Evolutionary conservation across 176 grass and related monocot genomes (phyloP).

Genomic region (Zea luxurians): DNA sequence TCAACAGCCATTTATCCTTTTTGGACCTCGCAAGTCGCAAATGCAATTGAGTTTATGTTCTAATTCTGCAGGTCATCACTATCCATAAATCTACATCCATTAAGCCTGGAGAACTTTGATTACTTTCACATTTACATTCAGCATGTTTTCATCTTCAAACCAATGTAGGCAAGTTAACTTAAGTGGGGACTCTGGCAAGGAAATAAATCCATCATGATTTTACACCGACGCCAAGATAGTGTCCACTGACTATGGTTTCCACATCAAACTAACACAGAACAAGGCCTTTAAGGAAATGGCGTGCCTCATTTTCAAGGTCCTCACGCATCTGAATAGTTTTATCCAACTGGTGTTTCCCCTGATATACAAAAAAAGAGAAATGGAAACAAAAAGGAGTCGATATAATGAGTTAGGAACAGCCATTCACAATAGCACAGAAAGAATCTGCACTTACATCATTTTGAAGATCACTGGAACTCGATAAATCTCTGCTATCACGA

Average conservation of each 20-base stretch:
- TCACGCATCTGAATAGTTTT: conserved; percentile 59
- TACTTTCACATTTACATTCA: not conserved
- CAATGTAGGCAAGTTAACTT: not conserved
- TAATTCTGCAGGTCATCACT: not conserved
- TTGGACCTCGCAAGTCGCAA: not conserved
- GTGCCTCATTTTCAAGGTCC: conserved; percentile 73
- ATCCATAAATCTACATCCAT: not conserved
- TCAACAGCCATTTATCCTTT: not conserved
- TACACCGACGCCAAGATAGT: not conserved
- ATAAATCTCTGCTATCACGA: conserved; percentile 53
- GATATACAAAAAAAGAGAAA: conserved; percentile 10
- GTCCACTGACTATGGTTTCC: not conserved
- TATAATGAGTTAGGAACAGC: not conserved
- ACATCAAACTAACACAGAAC: conserved; percentile 11
- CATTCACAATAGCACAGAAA: conserved; percentile 29
- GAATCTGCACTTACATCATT: conserved; percentile 50
- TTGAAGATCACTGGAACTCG: conserved; percentile 55
- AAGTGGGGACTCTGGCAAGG: conserved; percentile 19
- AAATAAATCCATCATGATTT: conserved; percentile 21
- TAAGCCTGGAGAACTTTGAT: not conserved
- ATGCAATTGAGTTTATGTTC: not conserved
- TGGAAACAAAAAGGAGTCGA: conserved; percentile 32
- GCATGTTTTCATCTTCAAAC: not conserved
- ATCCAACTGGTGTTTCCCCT: conserved; percentile 67
- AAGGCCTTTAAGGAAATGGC: conserved; percentile 19